phyloP scores from a whole-genome alignment of 2,329 filamentous ascomycete species.

The Madurella fahalii region DNA sequence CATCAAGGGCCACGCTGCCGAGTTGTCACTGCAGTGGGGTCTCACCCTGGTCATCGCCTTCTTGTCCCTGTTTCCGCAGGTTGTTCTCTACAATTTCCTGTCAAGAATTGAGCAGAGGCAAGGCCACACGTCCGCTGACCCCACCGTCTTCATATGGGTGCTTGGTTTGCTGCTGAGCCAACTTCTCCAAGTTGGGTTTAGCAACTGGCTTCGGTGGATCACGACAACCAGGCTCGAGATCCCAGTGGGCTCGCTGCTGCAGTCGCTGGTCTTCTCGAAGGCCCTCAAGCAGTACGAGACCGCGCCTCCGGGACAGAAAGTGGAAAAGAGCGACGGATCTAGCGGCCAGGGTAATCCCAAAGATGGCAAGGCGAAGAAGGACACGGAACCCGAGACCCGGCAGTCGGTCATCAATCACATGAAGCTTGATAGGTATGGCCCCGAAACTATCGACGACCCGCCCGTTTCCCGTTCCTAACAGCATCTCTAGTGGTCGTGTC shows the following conservation, averaged over 20 bases:
- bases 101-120: slow-evolving; percentile 29
- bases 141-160: slow-evolving; percentile 31
- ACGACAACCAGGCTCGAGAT: slow-evolving; percentile 32
- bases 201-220: slow-evolving; percentile 32
- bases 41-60: slow-evolving; percentile 31
- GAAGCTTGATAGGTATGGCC: slow-evolving; percentile 33
- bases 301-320: slow-evolving; percentile 24
- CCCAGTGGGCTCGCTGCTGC: slow-evolving; percentile 31
- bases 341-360: background rate
- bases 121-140: slow-evolving; percentile 19
- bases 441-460: background rate
- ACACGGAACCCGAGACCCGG: slow-evolving; percentile 26
- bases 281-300: slow-evolving; percentile 34
- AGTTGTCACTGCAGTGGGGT: slow-evolving; percentile 32
- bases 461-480: slow-evolving; percentile 10
- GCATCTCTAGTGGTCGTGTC: slow-evolving; percentile 26
- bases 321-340: slow-evolving; percentile 13
- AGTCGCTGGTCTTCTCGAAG: slow-evolving; percentile 35
- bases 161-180: slow-evolving; percentile 30
- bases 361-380: slow-evolving; percentile 12
- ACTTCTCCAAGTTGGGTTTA: slow-evolving; percentile 31
- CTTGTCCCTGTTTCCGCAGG: slow-evolving; percentile 33
- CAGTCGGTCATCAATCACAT: slow-evolving; percentile 37
- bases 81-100: slow-evolving; percentile 35
- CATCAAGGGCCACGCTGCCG: slow-evolving; percentile 26